Evolutionary conservation across 1,139 yeast species (phyloP).

Genomic region (Debaryomyces coudertii): DNA sequence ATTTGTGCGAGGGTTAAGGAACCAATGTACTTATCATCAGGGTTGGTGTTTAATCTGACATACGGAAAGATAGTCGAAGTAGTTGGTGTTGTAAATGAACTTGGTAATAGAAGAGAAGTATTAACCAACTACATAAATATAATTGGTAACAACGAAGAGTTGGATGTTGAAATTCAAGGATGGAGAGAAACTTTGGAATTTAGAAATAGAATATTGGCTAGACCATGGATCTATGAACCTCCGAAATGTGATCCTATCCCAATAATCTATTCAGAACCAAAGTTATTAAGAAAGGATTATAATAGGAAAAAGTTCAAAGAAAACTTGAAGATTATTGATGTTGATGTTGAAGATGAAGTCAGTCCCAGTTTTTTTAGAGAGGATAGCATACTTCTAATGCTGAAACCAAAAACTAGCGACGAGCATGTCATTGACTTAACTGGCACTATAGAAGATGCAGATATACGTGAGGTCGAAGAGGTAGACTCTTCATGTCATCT

Average conservation of each 20-base stretch:
- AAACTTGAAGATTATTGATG: neutral
- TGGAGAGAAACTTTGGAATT: slow-evolving; percentile 37
- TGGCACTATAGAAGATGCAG: slow-evolving; percentile 11
- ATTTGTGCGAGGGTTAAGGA: slow-evolving; percentile 16
- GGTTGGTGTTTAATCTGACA: slow-evolving; percentile 16
- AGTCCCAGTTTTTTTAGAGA: slow-evolving; percentile 1
- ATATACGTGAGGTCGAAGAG: neutral
- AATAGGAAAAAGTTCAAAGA: slow-evolving; percentile 2
- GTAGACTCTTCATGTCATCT: neutral
- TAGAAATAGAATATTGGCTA: slow-evolving; percentile 21
- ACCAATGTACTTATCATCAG: slow-evolving; percentile 13
- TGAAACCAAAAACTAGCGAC: neutral
- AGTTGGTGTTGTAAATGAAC: slow-evolving; percentile 15
- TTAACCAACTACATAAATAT: slow-evolving; percentile 25
- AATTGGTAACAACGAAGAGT: slow-evolving; percentile 21
- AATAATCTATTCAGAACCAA: neutral
- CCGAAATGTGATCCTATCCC: slow-evolving; percentile 3
- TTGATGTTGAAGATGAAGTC: neutral
- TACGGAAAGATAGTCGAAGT: slow-evolving; percentile 22
- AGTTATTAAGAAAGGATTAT: neutral
- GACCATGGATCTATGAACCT: slow-evolving; percentile 31
- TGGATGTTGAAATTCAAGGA: slow-evolving; percentile 28
- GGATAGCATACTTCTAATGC: slow-evolving; percentile 3
- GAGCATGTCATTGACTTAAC: neutral
- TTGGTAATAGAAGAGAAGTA: slow-evolving; percentile 23